Conservation (phyloP, 257 asterid genomes). For the Osmanthus fragrans region DNA sequence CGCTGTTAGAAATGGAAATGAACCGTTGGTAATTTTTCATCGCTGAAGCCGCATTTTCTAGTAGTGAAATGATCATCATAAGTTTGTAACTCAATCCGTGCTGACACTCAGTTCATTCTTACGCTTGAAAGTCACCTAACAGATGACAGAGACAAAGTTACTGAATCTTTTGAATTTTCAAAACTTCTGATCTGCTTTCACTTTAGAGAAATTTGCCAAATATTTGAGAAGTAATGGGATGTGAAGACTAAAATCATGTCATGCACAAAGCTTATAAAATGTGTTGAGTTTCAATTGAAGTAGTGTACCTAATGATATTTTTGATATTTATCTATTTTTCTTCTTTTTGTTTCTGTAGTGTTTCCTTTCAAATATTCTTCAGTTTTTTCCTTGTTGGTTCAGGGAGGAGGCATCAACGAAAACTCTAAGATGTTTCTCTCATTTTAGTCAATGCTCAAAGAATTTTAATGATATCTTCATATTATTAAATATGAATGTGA, state of each 20-base stretch:
- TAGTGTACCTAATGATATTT: background rate
- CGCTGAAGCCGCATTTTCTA: too few relatives aligned
- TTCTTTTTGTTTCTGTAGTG: background rate
- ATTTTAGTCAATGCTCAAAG: background rate
- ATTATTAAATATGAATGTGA: background rate
- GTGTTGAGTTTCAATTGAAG: background rate
- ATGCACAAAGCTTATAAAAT: background rate
- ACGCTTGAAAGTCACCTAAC: conserved; percentile 10
- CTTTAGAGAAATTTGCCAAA: background rate
- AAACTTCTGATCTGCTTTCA: background rate
- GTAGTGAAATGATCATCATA: background rate
- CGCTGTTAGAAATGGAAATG: too few relatives aligned
- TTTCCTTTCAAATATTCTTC: background rate
- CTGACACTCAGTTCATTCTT: background rate
- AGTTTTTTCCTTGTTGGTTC: too few relatives aligned
- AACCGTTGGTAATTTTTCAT: too few relatives aligned
- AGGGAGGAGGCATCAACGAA: too few relatives aligned
- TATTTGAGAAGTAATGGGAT: conserved; percentile 3
- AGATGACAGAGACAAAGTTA: background rate
- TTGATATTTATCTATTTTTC: background rate
- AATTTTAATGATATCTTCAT: conserved; percentile 5
- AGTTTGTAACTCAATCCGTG: background rate
- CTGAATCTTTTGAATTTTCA: background rate
- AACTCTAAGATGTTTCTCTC: background rate
- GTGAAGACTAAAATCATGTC: background rate